Conservation (phyloP, 2,329 filamentous ascomycete genomes). For the Xylariaceae sp. region DNA sequence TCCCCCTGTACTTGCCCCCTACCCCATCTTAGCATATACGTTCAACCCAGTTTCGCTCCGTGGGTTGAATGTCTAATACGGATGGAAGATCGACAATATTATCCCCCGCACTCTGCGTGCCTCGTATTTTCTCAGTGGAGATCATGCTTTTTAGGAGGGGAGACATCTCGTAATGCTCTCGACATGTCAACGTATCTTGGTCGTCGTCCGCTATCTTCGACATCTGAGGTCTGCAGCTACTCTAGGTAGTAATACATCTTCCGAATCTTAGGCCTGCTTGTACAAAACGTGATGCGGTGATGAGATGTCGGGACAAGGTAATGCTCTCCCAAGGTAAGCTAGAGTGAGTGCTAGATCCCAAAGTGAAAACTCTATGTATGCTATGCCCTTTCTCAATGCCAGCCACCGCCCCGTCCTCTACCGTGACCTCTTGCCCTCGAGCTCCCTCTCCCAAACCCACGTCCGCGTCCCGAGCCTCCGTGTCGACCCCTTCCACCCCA, state of each 20-base stretch:
- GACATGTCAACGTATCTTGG: not conserved
- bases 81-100: constrained; percentile 46
- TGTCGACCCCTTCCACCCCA: constrained; percentile 31
- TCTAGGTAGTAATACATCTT: not conserved
- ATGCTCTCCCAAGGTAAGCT: no score
- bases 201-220: not conserved
- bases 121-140: constrained; percentile 47
- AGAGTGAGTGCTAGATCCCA: no score
- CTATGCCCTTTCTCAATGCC: constrained; percentile 7
- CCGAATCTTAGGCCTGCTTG: not conserved
- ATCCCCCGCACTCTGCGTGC: constrained; percentile 50
- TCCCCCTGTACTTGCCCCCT: constrained; percentile 4
- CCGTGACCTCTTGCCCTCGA: not conserved
- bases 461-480: constrained; percentile 34
- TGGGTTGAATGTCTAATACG: constrained; percentile 53
- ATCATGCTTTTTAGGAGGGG: constrained; percentile 45
- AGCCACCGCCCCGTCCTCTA: constrained; percentile 10
- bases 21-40: constrained; percentile 55
- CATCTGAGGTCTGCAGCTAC: no score
- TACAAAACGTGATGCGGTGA: no score
- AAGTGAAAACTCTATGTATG: no score
- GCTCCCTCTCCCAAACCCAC: constrained; percentile 25
- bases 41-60: constrained; percentile 45
- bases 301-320: no score
- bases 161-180: constrained; percentile 31